phyloP scores from a whole-genome alignment of 768 basidiomycete genomes.

The Coprinopsis marcescibilis region DNA sequence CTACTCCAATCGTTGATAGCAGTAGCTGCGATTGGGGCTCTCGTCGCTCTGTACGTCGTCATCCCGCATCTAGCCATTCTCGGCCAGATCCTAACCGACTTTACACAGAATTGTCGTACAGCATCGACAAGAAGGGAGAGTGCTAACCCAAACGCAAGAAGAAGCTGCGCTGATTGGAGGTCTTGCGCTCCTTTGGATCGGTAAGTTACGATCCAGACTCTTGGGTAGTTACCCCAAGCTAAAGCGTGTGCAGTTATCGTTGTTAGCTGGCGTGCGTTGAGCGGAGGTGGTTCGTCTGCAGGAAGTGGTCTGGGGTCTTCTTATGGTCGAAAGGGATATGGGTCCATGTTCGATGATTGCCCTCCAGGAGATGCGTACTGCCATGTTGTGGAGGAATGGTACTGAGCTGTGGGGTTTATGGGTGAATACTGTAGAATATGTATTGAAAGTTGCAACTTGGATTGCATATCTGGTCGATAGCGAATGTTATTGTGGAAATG shows the following conservation, averaged over 20 bases:
- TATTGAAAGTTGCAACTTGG: no score
- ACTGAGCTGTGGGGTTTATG: no score
- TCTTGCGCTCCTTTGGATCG: conserved; percentile 72
- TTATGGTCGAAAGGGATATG: background rate
- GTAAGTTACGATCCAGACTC: conserved; percentile 38
- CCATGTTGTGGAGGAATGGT: conserved; percentile 9
- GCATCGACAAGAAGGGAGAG: conserved; percentile 52
- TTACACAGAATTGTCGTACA: conserved; percentile 59
- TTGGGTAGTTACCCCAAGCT: no score
- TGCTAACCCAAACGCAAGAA: conserved; percentile 67
- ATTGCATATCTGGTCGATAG: no score
- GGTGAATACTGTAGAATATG: no score
- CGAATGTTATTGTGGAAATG: no score
- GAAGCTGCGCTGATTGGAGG: conserved; percentile 68
- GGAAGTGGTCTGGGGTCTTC: background rate
- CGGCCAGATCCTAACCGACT: background rate
- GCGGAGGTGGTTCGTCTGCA: background rate
- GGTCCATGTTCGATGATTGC: background rate
- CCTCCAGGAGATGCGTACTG: conserved; percentile 3
- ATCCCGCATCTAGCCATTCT: background rate
- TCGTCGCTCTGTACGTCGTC: conserved; percentile 57
- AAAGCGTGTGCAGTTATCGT: no score
- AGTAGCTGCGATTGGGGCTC: conserved; percentile 55
- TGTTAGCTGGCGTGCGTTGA: conserved; percentile 2
- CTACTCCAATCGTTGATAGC: conserved; percentile 73